Evolutionary conservation across 495 filamentous ascomycete species (phyloP).

Genomic region (Talaromyces thailandensis): DNA sequence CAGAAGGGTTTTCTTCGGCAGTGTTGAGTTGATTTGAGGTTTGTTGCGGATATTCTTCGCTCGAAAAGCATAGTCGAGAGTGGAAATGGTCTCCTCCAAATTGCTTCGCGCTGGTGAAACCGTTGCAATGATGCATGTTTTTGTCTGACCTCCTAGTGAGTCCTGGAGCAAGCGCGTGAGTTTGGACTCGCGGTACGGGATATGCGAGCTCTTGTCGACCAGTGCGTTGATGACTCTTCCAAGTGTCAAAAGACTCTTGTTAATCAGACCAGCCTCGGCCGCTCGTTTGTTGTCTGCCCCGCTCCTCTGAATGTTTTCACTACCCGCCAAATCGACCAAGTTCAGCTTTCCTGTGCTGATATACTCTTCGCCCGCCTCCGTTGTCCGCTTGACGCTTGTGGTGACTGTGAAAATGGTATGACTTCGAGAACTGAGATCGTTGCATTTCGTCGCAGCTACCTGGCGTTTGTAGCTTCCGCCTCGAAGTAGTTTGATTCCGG

Average conservation of each 20-base stretch:
- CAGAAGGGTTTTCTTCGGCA: constrained; percentile 86
- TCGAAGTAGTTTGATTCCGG: constrained; percentile 83
- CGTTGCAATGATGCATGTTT: constrained; percentile 97
- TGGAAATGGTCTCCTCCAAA: constrained; percentile 95
- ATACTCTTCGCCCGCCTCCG: constrained; percentile 81
- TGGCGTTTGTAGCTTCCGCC: constrained; percentile 86
- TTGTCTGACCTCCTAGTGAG: constrained; percentile 87
- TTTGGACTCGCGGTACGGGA: constrained; percentile 93
- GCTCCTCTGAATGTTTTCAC: constrained; percentile 93
- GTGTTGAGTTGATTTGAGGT: constrained; percentile 83
- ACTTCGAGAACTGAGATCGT: constrained; percentile 90
- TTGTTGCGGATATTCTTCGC: constrained; percentile 99
- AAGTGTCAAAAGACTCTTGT: constrained; percentile 91
- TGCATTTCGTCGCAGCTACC: constrained; percentile 96
- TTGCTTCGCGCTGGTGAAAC: constrained; percentile 91
- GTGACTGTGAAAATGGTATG: constrained; percentile 97
- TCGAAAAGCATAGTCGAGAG: constrained; percentile 91
- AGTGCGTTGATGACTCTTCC: constrained; percentile 96
- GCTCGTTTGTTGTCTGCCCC: constrained; percentile 97
- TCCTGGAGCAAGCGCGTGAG: constrained; percentile 92
- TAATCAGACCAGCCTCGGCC: constrained; percentile 91
- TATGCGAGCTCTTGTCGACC: constrained; percentile 83
- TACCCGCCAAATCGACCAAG: constrained; percentile 90
- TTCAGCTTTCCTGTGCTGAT: constrained; percentile 93
- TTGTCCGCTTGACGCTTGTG: constrained; percentile 69